phyloP scores from a whole-genome alignment of 148 eudicot genomes.

The Euryodendron excelsum region DNA sequence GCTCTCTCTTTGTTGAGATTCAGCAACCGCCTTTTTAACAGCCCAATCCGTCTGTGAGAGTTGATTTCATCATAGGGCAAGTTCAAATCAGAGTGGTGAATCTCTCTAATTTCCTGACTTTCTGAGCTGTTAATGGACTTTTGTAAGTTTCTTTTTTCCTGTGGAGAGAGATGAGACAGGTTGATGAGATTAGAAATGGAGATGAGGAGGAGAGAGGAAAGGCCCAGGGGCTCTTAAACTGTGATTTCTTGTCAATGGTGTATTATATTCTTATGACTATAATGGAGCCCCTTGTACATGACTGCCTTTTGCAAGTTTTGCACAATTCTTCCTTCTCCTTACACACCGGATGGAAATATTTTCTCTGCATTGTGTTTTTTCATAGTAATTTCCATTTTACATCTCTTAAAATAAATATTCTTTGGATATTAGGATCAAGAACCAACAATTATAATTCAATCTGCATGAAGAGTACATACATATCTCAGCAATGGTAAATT shows the following conservation, averaged over 20 bases:
- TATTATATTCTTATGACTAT: background rate
- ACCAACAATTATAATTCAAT: too few relatives aligned
- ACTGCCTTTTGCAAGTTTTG: background rate
- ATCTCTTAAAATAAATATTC: background rate
- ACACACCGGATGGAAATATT: background rate
- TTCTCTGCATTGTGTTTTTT: background rate
- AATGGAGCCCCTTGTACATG: conserved; percentile 11
- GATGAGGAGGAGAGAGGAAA: background rate
- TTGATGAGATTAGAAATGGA: background rate
- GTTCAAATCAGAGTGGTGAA: too few relatives aligned
- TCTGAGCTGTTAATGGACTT: too few relatives aligned
- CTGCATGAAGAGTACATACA: too few relatives aligned
- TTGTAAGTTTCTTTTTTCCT: background rate
- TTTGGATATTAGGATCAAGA: too few relatives aligned
- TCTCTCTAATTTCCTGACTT: too few relatives aligned
- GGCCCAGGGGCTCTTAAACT: conserved; percentile 3
- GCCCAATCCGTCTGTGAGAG: too few relatives aligned
- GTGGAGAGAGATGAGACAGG: background rate
- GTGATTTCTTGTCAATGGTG: conserved; percentile 16
- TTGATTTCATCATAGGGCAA: too few relatives aligned
- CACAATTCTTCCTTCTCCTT: background rate
- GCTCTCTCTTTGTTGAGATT: background rate
- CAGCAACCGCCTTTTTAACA: too few relatives aligned
- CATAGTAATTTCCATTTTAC: background rate
- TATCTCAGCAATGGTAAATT: too few relatives aligned